Evolutionary conservation across 1,284 basidiomycete genomes (phyloP).

Genomic region (Inonotus obliquus): DNA sequence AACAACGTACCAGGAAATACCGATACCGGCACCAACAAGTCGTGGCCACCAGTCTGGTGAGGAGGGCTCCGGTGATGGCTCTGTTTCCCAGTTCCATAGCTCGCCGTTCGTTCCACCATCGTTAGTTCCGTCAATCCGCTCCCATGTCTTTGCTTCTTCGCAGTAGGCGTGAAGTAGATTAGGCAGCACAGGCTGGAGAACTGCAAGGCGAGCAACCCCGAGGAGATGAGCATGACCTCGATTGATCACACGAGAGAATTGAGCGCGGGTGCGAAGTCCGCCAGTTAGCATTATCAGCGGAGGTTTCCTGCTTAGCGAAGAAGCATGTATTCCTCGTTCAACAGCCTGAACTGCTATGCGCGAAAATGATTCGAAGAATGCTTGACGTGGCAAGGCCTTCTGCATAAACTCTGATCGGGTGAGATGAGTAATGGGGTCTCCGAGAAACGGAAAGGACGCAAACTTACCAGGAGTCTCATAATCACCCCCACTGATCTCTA

Average conservation of each 20-base stretch:
- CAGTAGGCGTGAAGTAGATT: constrained; percentile 28
- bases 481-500: constrained; percentile 85
- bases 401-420: constrained; percentile 41
- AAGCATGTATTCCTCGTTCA: constrained; percentile 22
- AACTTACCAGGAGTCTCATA: constrained; percentile 73
- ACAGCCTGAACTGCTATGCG: constrained; percentile 41
- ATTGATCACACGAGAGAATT: constrained; percentile 51
- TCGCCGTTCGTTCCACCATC: constrained; percentile 17
- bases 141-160: background rate
- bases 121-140: background rate
- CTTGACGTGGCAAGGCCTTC: constrained; percentile 28
- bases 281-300: constrained; percentile 74
- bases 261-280: constrained; percentile 61
- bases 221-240: constrained; percentile 63
- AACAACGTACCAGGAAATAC: constrained; percentile 57
- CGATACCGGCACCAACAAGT: constrained; percentile 51
- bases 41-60: constrained; percentile 30
- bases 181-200: constrained; percentile 63
- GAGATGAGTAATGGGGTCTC: background rate
- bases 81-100: constrained; percentile 24
- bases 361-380: constrained; percentile 27
- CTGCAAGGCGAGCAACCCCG: constrained; percentile 70
- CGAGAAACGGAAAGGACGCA: constrained; percentile 1
- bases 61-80: constrained; percentile 30
- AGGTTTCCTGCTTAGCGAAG: constrained; percentile 7